Percentiles rank a stretch among this genome's conserved stretches.
Evolutionary conservation across 371 early-diverging fungal species (phyloP).

Genomic region (Haplosporangium sp.): DNA sequence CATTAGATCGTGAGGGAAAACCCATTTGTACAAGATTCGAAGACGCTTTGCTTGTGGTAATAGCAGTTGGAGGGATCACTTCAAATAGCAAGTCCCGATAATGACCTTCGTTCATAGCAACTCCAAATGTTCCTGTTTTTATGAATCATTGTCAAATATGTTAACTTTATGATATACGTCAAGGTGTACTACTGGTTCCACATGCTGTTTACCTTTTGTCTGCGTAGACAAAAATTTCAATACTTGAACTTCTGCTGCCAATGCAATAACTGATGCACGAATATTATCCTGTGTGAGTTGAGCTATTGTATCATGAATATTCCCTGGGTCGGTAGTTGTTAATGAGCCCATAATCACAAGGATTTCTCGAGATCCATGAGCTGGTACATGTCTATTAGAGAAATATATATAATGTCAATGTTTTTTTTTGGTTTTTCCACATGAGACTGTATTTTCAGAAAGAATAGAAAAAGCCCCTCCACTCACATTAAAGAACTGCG

Average conservation of each 20-base stretch:
- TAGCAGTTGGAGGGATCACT: slow-evolving; percentile 85
- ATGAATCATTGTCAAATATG: neutral
- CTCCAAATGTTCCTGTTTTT: slow-evolving; percentile 82
- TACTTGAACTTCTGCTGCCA: slow-evolving; percentile 92
- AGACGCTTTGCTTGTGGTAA: slow-evolving; percentile 66
- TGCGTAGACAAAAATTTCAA: slow-evolving; percentile 77
- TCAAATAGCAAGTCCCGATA: slow-evolving; percentile 84
- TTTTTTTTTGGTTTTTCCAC: neutral
- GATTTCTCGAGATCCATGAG: slow-evolving; percentile 93
- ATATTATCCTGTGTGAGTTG: slow-evolving; percentile 75
- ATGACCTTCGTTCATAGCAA: slow-evolving; percentile 88
- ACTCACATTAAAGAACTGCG: slow-evolving; percentile 68
- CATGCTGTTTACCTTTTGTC: slow-evolving; percentile 74
- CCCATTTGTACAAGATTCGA: slow-evolving; percentile 91
- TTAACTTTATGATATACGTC: neutral
- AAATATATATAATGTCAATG: neutral
- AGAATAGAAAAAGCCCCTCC: neutral
- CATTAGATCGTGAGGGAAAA: slow-evolving; percentile 79
- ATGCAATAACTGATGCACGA: slow-evolving; percentile 86
- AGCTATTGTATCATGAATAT: slow-evolving; percentile 87
- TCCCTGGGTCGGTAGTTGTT: slow-evolving; percentile 93
- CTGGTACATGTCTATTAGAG: slow-evolving; percentile 80
- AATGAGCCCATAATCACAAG: slow-evolving; percentile 87
- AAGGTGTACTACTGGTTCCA: neutral
- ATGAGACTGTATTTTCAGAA: neutral